Base-by-base conservation (phyloP, 352 stramenopile species). In the Paralagenidium karlingii region DNA sequence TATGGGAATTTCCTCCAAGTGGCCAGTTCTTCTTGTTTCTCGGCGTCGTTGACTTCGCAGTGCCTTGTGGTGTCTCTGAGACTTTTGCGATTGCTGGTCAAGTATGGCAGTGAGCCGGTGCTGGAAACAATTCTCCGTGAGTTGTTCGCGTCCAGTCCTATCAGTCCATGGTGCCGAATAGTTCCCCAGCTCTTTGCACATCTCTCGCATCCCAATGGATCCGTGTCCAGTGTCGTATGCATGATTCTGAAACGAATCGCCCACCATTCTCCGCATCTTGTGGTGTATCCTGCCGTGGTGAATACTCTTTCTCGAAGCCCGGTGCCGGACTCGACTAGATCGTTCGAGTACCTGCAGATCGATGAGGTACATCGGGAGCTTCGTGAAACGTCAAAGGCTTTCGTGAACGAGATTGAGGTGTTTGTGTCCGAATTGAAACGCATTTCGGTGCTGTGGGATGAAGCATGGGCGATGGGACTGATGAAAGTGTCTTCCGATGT, bases 361-460 rank as follows among this genome's bases (percentile, higher is more conserved):
- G 42, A 45, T 38, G 51, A 52, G 13, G 52, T 87, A 6, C 50
- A 81, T 3, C 24, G 49, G 3, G 65, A 71, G 34, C 40, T 87
- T 16, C 51, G 59, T 16, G 41, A 41, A 11, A 51, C 60, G 11
- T 69, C 62, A 9, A 20, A 41, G 34, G 49, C 63, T 2, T 51
- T 87, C 30, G 56, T 81, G 2, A 53, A 68, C 24, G 63, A 62
- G 10, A 69, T 88, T n/a, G 52, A 55, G 10, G 38, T 78, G 34
- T 43, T 92, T 5, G 57, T 90, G 28, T 65, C 59, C 1, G 79
- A 93, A 43, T 50, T 93, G 19, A 63, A 76, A 41, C 69, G 79
- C 18, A 68, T 93, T 28, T 76, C 79, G 1, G 58, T 90, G 29
- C 42, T 93, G 29, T 93, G 77, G 77, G 79, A 93, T 31, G 79